Evolutionary conservation across 2,329 filamentous ascomycete species (phyloP), one percentile per base, ranked within the genome.

Genomic region (Cytospora mali): DNA sequence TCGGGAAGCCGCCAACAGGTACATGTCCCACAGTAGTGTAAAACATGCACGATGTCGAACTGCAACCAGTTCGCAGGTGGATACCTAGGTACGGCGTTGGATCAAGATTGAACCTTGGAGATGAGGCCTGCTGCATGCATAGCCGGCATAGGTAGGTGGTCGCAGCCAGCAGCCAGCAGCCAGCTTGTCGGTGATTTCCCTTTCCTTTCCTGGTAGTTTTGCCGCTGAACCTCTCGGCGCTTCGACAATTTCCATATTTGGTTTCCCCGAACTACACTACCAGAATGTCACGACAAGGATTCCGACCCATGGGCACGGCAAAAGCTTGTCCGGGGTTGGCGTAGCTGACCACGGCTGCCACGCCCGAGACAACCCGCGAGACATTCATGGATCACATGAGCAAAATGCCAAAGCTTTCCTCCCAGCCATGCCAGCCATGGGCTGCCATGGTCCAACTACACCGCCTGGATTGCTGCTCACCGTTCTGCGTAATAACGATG

Each of bases 41-140:
- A 48, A 16, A 54, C 50, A 54, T 54, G 58, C 58, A 60, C 58
- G 58, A 60, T 60, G 52, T 39, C 58, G 50, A 54, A 49, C 50
- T 55, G 58, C 58, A 60, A 28, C 27, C 23, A 28, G 33, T 42
- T 27, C 42, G 42, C n/a, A 3, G 42, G 42, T 46, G 42, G 42
- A 46, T 9, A n/a, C n/a, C n/a, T n/a, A n/a, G n/a, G n/a, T n/a
- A 46, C 9, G n/a, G n/a, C 21, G 9, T n/a, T 46, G 35, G 31
- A 13, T 13, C 13, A n/a, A 42, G 4, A 42, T n/a, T 3, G 31
- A n/a, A n/a, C n/a, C n/a, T n/a, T n/a, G 35, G 35, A 42, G 13
- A n/a, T 42, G 35, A n/a, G 35, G 35, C 35, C 16, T 42, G 16
- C 35, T 42, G 7, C 18, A 11, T 33, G 14, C 31, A 10, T 13